Evolutionary conservation across 129 eudicot genomes (phyloP).

Genomic region (Cynara cardunculus): DNA sequence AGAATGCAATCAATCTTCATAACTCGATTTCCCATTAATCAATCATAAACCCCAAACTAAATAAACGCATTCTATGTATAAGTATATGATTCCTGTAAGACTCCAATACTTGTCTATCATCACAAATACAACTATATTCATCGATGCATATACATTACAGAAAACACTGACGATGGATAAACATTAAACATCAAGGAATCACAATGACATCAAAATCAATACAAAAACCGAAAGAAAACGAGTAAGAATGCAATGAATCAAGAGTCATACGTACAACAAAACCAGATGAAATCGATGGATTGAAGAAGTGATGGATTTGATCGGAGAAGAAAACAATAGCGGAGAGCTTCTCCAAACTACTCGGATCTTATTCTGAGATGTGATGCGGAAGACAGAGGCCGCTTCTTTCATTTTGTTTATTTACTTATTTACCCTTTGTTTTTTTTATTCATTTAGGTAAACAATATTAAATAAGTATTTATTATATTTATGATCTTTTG

Average conservation of each 20-base stretch:
- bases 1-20: background rate
- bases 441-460: no score
- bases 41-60: background rate
- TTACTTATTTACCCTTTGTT: background rate
- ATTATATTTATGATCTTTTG: no score
- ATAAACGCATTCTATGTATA: background rate
- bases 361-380: constrained; percentile 20
- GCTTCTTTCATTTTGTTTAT: background rate
- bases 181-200: no score
- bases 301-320: background rate
- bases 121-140: background rate
- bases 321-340: background rate
- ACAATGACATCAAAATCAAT: background rate
- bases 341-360: constrained; percentile 1
- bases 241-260: background rate
- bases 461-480: no score
- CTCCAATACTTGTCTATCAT: background rate
- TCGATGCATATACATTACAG: background rate
- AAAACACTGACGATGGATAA: no score
- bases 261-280: background rate
- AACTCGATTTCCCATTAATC: background rate
- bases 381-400: no score
- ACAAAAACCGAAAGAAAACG: background rate
- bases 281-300: background rate
- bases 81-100: background rate